Base-by-base conservation (phyloP, 2,329 filamentous ascomycete species). In the Trichophyton simii region DNA sequence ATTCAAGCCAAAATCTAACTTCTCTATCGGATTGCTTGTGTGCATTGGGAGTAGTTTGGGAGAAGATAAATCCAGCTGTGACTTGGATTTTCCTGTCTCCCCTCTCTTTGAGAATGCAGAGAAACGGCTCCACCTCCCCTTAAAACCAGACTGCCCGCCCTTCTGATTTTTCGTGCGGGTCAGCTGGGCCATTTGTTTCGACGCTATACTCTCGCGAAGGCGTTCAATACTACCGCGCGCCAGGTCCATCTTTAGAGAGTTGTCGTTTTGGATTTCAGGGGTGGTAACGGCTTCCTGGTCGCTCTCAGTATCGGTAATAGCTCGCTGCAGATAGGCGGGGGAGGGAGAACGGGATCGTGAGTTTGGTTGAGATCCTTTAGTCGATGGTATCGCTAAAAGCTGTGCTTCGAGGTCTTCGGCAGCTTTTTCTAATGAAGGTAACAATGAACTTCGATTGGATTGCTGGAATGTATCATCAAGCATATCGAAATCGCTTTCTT, bases 401-500 rank as follows among this genome's bases (percentile, higher is more conserved):
- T 72, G 69, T 20, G 68, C 66, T 52, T 74, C 72, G 58, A 76
- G 65, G 7, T 75, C 73, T 31, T 70, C 65, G n/a, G 72, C 68
- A 1, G 73, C 74, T 63, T 73, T 64, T 57, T 63, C 65, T 44
- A 69, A 60, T 7, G 68, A 61, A 13, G 55, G 55, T 13, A 31
- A 58, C 11, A 55, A 36, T 36, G 52, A 55, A 55, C 34, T 55
- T 8, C 52, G 28, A 8, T 28, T 28, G n/a, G 15, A n/a, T 11
- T 63, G 61, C 5, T 63, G 65, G 59, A 70, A 69, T 8, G 68
- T 67, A 7, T 69, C 67, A 34, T 70, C 67, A 41, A 70, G 65
- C 44, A 65, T 63, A 34, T 66, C 61, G 8, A 71, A 64, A 60
- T 70, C 67, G 5, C 62, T 67, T 48, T 65, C 63, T 13, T 62